A percentile compares a stretch with the other conserved stretches of the same genome.
Conservation (phyloP, 441 rosid species). For the Eugenia klotzschiana region DNA sequence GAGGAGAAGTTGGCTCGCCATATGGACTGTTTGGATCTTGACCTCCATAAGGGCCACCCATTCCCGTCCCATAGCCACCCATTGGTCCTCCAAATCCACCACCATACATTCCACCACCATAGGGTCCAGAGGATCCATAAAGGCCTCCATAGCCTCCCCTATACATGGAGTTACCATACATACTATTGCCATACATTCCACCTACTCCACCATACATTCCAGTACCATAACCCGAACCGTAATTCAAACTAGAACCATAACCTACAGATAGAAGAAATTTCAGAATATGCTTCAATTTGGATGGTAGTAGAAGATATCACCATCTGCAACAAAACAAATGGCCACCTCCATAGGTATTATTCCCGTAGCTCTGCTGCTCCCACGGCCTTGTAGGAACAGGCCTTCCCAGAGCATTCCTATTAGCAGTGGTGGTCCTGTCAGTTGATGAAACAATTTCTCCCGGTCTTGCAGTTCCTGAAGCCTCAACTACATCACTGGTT, state of each 20-base stretch:
- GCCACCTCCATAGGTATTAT: slow-evolving; percentile 3
- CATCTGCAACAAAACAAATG: not conserved
- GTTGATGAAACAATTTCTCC: slow-evolving; percentile 57
- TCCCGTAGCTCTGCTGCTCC: slow-evolving; percentile 68
- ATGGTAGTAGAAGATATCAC: not conserved
- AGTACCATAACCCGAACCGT: not conserved
- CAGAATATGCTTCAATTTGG: not conserved
- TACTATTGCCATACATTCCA: slow-evolving; percentile 34
- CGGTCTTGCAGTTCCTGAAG: slow-evolving; percentile 85
- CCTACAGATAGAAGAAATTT: not conserved
- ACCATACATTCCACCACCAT: slow-evolving; percentile 15
- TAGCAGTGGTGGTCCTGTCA: slow-evolving; percentile 26
- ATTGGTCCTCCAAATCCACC: slow-evolving; percentile 55
- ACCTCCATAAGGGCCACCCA: slow-evolving; percentile 53
- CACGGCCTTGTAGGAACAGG: slow-evolving; percentile 86
- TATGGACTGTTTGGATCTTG: slow-evolving; percentile 93
- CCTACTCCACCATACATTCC: not conserved
- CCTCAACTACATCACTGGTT: slow-evolving; percentile 87
- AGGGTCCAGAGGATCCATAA: not conserved
- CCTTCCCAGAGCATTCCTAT: slow-evolving; percentile 33
- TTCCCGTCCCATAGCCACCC: slow-evolving; percentile 91
- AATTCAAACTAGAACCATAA: not conserved
- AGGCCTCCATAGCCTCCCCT: slow-evolving; percentile 1
- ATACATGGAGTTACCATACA: not conserved
- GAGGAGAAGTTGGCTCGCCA: slow-evolving; percentile 76